Evolutionary conservation across 1,284 basidiomycete species (phyloP), one percentile per base, ranked within the genome.

Genomic region (Melampsora americana): DNA sequence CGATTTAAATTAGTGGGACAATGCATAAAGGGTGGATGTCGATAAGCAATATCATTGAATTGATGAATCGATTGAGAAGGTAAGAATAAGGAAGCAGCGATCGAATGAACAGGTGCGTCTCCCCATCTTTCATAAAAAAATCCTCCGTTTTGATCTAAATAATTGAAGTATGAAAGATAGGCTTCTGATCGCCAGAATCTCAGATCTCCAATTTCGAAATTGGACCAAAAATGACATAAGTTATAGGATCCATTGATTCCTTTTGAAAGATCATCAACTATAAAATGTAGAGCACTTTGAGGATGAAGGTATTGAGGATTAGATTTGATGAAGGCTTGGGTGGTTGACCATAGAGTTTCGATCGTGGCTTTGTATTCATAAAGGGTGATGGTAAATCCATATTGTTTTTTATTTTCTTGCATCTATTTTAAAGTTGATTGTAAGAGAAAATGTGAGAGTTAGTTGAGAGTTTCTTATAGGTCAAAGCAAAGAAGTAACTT

Each of bases 21-120:
- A 77, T 89, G 89, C 78, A 86, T 85, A 81, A 87, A 89, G n/a
- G 87, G 86, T 61, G 84, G 84, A 73, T 91, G 90, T 60, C 87
- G 84, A 81, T 89, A 89, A 0, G 88, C 86, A 69, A 87, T 86
- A 78, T 26, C 60, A 46, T 66, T 23, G 23, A 66, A 66, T 48
- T 66, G 65, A 66, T 66, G 42, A 9, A 66, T 23, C 5, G 4
- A 4, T 12, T 26, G 3, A 44, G 23, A 23, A 23, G 65, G 65
- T 46, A 66, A 66, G 23, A 66, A 66, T 26, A 66, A 46, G 4
- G 65, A 20, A 16, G 42, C 65, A 2, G 65, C 65, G 23, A 66
- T 46, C 11, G 65, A 66, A 66, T 66, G 65, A 12, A 66, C 28
- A 42, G 65, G 65, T 26, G 65, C 65, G 26, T 66, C 65, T 18